phyloP scores from a whole-genome alignment of 1,139 yeast genomes.

The Scheffersomyces cryptocercus region DNA sequence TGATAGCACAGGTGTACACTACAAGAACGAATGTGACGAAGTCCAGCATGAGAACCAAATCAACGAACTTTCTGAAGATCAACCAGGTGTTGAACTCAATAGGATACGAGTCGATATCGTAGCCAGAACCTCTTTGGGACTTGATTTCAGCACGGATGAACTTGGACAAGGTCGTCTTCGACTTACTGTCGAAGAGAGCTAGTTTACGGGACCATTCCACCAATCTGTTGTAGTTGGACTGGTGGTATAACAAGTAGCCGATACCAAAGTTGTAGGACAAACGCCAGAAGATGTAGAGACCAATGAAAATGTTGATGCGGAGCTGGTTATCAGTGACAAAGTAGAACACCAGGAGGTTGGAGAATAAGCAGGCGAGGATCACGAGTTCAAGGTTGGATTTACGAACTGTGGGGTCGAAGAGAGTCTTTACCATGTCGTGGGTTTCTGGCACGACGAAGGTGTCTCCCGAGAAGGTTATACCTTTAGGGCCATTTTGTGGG shows the following conservation, averaged over 20 bases:
- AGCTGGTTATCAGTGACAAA: conserved; percentile 23
- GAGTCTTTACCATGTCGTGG: conserved; percentile 81
- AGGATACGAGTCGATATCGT: conserved; percentile 56
- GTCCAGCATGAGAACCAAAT: conserved; percentile 83
- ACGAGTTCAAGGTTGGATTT: conserved; percentile 68
- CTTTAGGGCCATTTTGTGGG: conserved; percentile 35
- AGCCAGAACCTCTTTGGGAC: conserved; percentile 61
- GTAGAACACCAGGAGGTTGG: conserved; percentile 55
- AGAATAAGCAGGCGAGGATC: conserved; percentile 53
- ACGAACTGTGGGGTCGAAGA: conserved; percentile 73
- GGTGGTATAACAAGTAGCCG: conserved; percentile 68
- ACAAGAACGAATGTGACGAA: conserved; percentile 75
- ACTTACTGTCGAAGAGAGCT: conserved; percentile 41
- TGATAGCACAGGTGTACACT: conserved; percentile 58
- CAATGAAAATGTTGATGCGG: conserved; percentile 49
- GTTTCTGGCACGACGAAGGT: conserved; percentile 74
- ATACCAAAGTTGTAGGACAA: conserved; percentile 77
- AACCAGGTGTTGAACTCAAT: conserved; percentile 85
- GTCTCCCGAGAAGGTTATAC: conserved; percentile 50
- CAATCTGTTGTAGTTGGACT: conserved; percentile 59
- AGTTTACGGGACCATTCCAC: conserved; percentile 55
- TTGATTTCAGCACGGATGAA: conserved; percentile 47
- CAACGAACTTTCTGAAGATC: conserved; percentile 76
- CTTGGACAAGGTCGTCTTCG: conserved; percentile 31
- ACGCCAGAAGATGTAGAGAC: conserved; percentile 74